Evolutionary conservation across 2,329 filamentous ascomycete genomes (phyloP).

Genomic region (Apiospora rasikravindrae): DNA sequence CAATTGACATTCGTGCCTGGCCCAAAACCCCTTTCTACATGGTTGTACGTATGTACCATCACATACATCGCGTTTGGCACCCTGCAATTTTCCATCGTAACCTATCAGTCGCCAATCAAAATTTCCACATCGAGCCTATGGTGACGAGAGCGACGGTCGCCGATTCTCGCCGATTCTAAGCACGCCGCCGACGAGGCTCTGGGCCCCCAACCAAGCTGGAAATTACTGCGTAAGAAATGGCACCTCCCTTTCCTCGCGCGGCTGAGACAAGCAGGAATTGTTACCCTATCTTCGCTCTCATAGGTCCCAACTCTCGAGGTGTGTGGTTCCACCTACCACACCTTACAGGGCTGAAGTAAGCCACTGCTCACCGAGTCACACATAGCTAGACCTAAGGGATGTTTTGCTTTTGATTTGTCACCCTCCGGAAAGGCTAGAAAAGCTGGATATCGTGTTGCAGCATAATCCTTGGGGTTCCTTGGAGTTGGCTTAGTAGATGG

Average conservation of each 20-base stretch:
- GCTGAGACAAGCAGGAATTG: not conserved
- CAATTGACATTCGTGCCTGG: too few species aligned
- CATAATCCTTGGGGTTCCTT: too few species aligned
- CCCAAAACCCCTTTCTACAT: too few species aligned
- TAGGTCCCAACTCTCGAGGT: not conserved
- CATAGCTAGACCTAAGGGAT: not conserved
- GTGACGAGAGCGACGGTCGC: not conserved
- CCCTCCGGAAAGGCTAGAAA: not conserved
- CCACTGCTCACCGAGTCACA: not conserved
- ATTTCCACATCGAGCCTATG: not conserved
- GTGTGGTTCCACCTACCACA: too few species aligned
- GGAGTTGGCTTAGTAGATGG: not conserved
- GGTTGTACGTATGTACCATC: too few species aligned
- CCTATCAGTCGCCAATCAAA: not conserved
- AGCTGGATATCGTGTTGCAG: not conserved
- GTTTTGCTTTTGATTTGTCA: not conserved
- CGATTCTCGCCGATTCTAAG: too few species aligned
- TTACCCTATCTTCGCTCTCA: not conserved
- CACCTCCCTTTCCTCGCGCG: not conserved
- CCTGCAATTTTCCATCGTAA: not conserved
- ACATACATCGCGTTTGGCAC: too few species aligned
- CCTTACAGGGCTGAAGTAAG: not conserved
- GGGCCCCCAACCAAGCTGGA: not conserved
- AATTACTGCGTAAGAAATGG: not conserved
- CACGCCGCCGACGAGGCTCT: conserved; percentile 5